Percentiles rank a stretch among this genome's conserved stretches.
These are phyloP conservation scores for Erysimum cheiri DNA, from an alignment of 441 rosid species.

Conservation along the genomic window DNA sequence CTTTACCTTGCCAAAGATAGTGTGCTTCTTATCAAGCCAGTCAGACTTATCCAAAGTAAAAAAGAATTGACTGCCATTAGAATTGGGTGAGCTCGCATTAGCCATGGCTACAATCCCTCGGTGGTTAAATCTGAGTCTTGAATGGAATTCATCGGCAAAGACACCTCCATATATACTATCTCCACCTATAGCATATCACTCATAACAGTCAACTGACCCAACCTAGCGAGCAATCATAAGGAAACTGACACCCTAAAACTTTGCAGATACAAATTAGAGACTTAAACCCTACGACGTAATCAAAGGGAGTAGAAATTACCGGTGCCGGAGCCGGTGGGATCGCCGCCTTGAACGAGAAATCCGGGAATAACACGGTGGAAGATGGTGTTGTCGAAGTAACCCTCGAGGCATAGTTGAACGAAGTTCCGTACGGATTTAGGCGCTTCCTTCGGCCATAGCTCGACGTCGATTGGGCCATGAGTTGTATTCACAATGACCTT, in stretches of 20 bases:
- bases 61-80: constrained; percentile 95
- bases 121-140: constrained; percentile 88
- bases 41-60: constrained; percentile 89
- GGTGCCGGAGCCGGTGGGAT: constrained; percentile 86
- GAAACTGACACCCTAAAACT: background rate
- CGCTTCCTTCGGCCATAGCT: constrained; percentile 95
- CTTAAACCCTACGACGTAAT: background rate
- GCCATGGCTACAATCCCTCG: constrained; percentile 94
- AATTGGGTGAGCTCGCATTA: constrained; percentile 76
- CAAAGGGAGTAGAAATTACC: constrained; percentile 46
- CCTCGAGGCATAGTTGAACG: constrained; percentile 91
- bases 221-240: background rate
- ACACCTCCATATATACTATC: constrained; percentile 81
- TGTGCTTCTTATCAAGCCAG: constrained; percentile 84
- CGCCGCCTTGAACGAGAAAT: constrained; percentile 89
- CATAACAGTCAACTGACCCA: constrained; percentile 10
- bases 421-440: constrained; percentile 93
- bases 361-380: constrained; percentile 93
- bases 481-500: constrained; percentile 79
- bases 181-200: constrained; percentile 57
- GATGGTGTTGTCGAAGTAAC: constrained; percentile 82
- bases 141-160: constrained; percentile 84
- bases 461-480: constrained; percentile 85
- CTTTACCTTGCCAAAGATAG: constrained; percentile 90
- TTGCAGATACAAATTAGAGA: background rate